Evolutionary conservation across 2,329 filamentous ascomycete species (phyloP).

Genomic region (Trichoderma atroviride): DNA sequence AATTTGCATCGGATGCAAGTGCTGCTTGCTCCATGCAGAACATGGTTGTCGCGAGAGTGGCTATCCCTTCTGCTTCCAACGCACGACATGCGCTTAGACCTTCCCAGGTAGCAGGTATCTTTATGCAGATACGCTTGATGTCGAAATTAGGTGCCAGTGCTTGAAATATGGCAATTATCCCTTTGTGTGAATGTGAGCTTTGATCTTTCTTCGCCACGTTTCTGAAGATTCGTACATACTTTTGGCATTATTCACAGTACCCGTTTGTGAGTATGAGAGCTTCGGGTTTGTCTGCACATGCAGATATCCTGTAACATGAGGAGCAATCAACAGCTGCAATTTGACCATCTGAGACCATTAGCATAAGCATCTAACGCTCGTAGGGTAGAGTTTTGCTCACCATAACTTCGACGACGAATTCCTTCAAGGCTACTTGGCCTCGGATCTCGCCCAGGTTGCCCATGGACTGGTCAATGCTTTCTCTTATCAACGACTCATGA

Average conservation of each 20-base stretch:
- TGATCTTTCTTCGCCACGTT: not conserved
- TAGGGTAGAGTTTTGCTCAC: slow-evolving; percentile 38
- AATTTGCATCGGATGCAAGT: slow-evolving; percentile 59
- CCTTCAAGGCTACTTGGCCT: slow-evolving; percentile 38
- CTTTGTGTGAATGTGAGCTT: slow-evolving; percentile 37
- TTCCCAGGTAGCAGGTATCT: slow-evolving; percentile 65
- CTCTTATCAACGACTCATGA: slow-evolving; percentile 37
- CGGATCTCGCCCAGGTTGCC: slow-evolving; percentile 30
- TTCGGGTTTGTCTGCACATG: slow-evolving; percentile 48
- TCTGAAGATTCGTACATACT: slow-evolving; percentile 44
- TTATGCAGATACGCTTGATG: slow-evolving; percentile 59
- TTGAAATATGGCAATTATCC: slow-evolving; percentile 53
- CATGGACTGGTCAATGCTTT: slow-evolving; percentile 34
- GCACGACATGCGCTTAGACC: slow-evolving; percentile 61
- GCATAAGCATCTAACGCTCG: not conserved
- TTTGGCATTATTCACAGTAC: slow-evolving; percentile 54
- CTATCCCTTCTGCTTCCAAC: slow-evolving; percentile 57
- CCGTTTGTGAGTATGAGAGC: slow-evolving; percentile 52
- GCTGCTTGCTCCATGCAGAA: slow-evolving; percentile 64
- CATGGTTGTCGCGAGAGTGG: slow-evolving; percentile 63
- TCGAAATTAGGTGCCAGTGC: slow-evolving; percentile 49
- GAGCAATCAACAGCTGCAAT: slow-evolving; percentile 49
- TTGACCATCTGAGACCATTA: slow-evolving; percentile 52
- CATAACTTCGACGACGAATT: slow-evolving; percentile 60
- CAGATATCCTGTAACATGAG: slow-evolving; percentile 53